phyloP scores from a whole-genome alignment of 2,329 filamentous ascomycete species.

The Fusarium avenaceum region DNA sequence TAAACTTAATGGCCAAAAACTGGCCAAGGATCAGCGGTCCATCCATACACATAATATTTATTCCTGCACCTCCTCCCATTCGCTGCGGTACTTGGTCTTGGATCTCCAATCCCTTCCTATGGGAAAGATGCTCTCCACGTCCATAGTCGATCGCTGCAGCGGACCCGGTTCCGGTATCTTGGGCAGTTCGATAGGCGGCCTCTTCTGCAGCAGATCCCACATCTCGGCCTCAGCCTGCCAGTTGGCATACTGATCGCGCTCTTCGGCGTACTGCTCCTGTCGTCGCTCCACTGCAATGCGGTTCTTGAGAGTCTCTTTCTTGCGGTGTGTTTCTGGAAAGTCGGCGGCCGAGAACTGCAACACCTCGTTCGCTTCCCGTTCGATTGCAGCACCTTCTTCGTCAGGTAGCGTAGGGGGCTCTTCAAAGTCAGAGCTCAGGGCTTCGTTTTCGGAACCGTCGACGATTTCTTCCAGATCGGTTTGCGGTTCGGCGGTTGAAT shows the following conservation, averaged over 20 bases:
- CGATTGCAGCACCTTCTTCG: slow-evolving; percentile 52
- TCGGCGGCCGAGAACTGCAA: slow-evolving; percentile 58
- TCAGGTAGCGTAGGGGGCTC: slow-evolving; percentile 21
- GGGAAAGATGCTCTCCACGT: slow-evolving; percentile 56
- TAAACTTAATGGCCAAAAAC: neutral
- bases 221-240: slow-evolving; percentile 59
- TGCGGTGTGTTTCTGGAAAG: slow-evolving; percentile 55
- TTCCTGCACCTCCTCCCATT: slow-evolving; percentile 58
- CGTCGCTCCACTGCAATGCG: slow-evolving; percentile 58
- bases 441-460: slow-evolving; percentile 23
- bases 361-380: slow-evolving; percentile 59
- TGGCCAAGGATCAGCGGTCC: neutral
- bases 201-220: slow-evolving; percentile 61
- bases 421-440: slow-evolving; percentile 37
- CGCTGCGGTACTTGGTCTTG: slow-evolving; percentile 53
- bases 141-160: slow-evolving; percentile 48
- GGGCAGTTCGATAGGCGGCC: slow-evolving; percentile 54
- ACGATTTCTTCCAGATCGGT: neutral
- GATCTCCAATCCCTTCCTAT: slow-evolving; percentile 58
- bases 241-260: slow-evolving; percentile 57
- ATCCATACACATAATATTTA: neutral
- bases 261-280: slow-evolving; percentile 61
- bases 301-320: slow-evolving; percentile 54
- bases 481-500: slow-evolving; percentile 1
- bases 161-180: slow-evolving; percentile 51